Evolutionary conservation across 805 yeast genomes (phyloP).

Genomic region (Phaffomyces thermotolerans): DNA sequence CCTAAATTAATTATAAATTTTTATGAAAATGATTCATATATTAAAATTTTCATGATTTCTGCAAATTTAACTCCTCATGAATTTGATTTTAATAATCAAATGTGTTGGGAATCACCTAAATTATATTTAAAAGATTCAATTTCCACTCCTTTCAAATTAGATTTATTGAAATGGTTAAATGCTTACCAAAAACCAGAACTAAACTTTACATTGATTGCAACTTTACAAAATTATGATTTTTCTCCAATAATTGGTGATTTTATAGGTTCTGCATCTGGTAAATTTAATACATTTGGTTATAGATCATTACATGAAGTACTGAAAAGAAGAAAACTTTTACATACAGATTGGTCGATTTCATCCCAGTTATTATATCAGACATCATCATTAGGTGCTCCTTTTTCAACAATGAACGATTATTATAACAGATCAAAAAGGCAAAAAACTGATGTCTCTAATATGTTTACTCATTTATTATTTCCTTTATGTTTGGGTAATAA

Average conservation of each 20-base stretch:
- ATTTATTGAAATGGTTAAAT: constrained; percentile 37
- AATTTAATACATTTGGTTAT: constrained; percentile 24
- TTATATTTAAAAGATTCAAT: constrained; percentile 10
- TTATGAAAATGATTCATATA: constrained; percentile 28
- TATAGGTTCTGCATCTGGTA: constrained; percentile 49
- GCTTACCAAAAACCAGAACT: constrained; percentile 32
- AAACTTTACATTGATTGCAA: constrained; percentile 20
- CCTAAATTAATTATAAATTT: constrained; percentile 60
- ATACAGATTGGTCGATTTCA: neutral
- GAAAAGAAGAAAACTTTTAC: constrained; percentile 10
- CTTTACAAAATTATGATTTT: constrained; percentile 36
- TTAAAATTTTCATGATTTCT: constrained; percentile 51
- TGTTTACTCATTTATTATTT: constrained; percentile 20
- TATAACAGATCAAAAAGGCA: neutral
- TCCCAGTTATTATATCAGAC: constrained; percentile 28
- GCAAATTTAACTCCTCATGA: constrained; percentile 52
- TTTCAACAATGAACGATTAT: neutral
- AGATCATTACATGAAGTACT: constrained; percentile 19
- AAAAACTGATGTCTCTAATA: constrained; percentile 10
- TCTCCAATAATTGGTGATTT: constrained; percentile 42
- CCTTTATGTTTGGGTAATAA: constrained; percentile 14
- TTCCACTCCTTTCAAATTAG: constrained; percentile 34
- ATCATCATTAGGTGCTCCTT: constrained; percentile 25
- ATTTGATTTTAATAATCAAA: constrained; percentile 52
- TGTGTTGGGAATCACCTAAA: constrained; percentile 56